Conservation (phyloP, 176 grass and related monocot genomes). For the Carex myosuroides region DNA sequence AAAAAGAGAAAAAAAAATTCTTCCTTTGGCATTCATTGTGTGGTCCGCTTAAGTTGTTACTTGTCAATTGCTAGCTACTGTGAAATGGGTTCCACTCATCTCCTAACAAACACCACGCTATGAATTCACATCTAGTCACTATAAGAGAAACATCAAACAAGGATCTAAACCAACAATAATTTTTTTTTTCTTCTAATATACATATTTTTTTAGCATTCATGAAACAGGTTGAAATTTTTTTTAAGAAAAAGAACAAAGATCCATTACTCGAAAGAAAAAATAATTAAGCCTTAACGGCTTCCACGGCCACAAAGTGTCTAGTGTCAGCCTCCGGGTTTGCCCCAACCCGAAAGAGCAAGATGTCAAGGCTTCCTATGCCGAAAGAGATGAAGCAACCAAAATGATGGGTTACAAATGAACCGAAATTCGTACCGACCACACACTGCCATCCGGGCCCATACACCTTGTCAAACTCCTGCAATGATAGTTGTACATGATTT, state of each 20-base stretch:
- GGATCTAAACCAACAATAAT: background rate
- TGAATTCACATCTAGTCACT: background rate
- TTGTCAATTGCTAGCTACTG: background rate
- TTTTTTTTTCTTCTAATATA: background rate
- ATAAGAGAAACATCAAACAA: background rate
- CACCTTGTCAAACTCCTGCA: conserved; percentile 43
- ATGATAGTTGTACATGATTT: background rate
- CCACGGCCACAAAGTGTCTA: background rate
- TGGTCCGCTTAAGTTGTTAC: background rate
- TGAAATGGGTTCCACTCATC: background rate
- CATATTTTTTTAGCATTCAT: background rate
- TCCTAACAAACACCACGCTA: background rate
- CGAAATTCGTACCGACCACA: conserved; percentile 48
- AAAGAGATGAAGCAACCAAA: conserved; percentile 64
- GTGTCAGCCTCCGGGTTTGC: background rate
- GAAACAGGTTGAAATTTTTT: background rate
- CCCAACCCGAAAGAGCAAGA: conserved; percentile 47
- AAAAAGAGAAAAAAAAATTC: background rate
- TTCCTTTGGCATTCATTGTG: background rate
- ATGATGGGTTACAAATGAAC: conserved; percentile 53
- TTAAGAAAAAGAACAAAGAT: background rate
- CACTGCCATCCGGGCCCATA: conserved; percentile 50
- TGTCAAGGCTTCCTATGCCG: conserved; percentile 47
- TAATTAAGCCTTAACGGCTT: conserved; percentile 16
- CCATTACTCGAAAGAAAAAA: background rate